Base-by-base conservation (phyloP, 306 rosid genomes). In the Ziziphus jujuba region DNA sequence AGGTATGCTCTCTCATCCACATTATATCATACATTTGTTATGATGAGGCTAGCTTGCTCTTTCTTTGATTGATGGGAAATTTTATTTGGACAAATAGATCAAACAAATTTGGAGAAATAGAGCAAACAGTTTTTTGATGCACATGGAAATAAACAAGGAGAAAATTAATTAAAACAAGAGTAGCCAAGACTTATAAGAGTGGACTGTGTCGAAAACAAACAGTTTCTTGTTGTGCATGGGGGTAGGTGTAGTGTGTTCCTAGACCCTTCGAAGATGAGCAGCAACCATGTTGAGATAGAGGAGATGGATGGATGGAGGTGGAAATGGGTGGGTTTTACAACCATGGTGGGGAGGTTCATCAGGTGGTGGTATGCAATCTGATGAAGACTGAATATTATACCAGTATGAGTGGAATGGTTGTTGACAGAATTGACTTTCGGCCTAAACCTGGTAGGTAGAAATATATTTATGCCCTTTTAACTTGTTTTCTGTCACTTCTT, bases 381-480 rank as follows among this genome's bases (percentile, higher is more conserved):
- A 31, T 15, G n/a, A 51, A 71, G 17, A 7, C 24, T 45, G 2
- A 36, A 10, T 4, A 2, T 28, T 28, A 28, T 11, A 28, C 0
- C 14, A 2, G 0, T 1, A 54, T 56, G 22, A 0, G 36, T 11
- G 75, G 75, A 20, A 58, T 75, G 34, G 20, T 75, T 58, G 75
- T 75, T n/a, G 84, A 75, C 44, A 78, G 81, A 20, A 25, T 80
- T 63, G 85, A 76, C 55, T 34, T 80, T 5, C 72, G 76, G 45
- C 84, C 84, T 9, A 70, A 33, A 51, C 6, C 3, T 55, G 22
- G 21, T 3, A 12, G 19, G 5, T 59, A 50, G 33, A 59, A 15
- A 49, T 0, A 36, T 23, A 57, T 28, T n/a, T 19, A 13, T 23
- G 33, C 15, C 13, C 2, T n/a, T 55, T 15, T 57, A 33, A 40